phyloP scores from a whole-genome alignment of 2,329 filamentous ascomycete genomes.

The Xenosphaeropsis pyriputrescens region DNA sequence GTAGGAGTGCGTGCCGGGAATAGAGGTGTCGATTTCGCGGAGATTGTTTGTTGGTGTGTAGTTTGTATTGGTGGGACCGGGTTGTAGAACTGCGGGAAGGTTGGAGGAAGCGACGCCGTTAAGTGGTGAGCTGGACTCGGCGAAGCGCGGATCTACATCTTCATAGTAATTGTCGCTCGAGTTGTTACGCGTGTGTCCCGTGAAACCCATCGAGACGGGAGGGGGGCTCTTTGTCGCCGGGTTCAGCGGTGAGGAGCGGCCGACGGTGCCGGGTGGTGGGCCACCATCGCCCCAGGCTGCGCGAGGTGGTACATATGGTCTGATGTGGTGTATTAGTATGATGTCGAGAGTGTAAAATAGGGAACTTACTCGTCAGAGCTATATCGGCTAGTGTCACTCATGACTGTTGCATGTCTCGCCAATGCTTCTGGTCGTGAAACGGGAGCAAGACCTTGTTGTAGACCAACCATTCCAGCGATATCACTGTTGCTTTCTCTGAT shows the following conservation, averaged over 20 bases:
- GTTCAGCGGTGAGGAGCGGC: constrained; percentile 31
- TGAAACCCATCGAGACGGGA: constrained; percentile 21
- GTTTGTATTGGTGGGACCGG: constrained; percentile 12
- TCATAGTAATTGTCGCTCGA: constrained; percentile 58
- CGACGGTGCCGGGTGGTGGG: constrained; percentile 22
- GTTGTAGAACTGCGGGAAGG: constrained; percentile 17
- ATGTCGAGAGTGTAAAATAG: constrained; percentile 1
- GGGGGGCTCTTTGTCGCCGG: constrained; percentile 12
- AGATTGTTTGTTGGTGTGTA: constrained; percentile 11
- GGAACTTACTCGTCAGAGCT: constrained; percentile 55
- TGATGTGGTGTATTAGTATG: constrained; percentile 9
- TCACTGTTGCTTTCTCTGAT: constrained; percentile 54
- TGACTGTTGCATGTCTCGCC: constrained; percentile 29
- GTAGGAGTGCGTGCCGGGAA: constrained; percentile 28
- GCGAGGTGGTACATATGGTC: constrained; percentile 35
- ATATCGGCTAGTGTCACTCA: constrained; percentile 59
- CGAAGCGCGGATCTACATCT: constrained; percentile 83
- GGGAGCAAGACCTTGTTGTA: constrained; percentile 36
- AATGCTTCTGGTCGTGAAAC: constrained; percentile 20
- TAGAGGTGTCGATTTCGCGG: constrained; percentile 4
- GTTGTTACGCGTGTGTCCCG: constrained; percentile 11
- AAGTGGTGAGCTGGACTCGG: constrained; percentile 23
- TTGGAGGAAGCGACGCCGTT: constrained; percentile 5
- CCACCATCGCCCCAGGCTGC: constrained; percentile 37
- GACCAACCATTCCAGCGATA: constrained; percentile 57